Percentiles rank a stretch among this genome's conserved stretches.
These are phyloP conservation scores for Aurinia saxatilis DNA, from an alignment of 345 rosid species.

Conservation along the genomic window DNA sequence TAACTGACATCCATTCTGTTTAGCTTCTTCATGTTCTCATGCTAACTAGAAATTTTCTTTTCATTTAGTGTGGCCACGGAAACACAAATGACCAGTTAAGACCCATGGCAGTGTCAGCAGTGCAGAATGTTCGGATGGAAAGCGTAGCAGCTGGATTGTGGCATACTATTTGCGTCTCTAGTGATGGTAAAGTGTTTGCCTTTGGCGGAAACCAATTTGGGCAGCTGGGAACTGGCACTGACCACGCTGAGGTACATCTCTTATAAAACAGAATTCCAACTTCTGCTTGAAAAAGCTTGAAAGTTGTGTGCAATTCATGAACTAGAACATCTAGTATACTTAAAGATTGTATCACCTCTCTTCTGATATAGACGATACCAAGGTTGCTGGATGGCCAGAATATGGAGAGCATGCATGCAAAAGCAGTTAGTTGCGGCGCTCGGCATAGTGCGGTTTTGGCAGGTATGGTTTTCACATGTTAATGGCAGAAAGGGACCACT, in stretches of 20 bases:
- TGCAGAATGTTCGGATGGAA: conserved; percentile 39
- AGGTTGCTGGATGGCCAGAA: conserved; percentile 54
- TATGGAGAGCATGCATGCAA: conserved; percentile 47
- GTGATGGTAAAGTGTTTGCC: conserved; percentile 55
- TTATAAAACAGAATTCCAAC: not conserved
- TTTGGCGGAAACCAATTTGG: conserved; percentile 96
- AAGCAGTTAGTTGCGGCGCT: conserved; percentile 68
- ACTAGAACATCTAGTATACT: not conserved
- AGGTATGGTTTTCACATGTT: conserved; percentile 37
- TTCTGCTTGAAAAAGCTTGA: not conserved
- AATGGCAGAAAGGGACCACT: conserved; percentile 8
- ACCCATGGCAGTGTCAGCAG: conserved; percentile 54
- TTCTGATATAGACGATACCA: conserved; percentile 45
- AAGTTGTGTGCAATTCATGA: not conserved
- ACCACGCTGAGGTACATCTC: conserved; percentile 60
- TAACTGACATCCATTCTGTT: not conserved
- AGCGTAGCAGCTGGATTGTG: conserved; percentile 71
- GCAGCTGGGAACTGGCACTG: conserved; percentile 72
- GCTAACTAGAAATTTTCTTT: not conserved
- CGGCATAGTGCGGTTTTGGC: conserved; percentile 62
- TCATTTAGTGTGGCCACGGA: conserved; percentile 73
- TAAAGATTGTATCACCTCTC: not conserved
- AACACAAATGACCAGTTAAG: conserved; percentile 59
- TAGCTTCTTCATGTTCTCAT: not conserved
- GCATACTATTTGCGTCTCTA: conserved; percentile 68